Evolutionary conservation across 352 stramenopile genomes (phyloP).

Genomic region (Globisporangium iwayamae): DNA sequence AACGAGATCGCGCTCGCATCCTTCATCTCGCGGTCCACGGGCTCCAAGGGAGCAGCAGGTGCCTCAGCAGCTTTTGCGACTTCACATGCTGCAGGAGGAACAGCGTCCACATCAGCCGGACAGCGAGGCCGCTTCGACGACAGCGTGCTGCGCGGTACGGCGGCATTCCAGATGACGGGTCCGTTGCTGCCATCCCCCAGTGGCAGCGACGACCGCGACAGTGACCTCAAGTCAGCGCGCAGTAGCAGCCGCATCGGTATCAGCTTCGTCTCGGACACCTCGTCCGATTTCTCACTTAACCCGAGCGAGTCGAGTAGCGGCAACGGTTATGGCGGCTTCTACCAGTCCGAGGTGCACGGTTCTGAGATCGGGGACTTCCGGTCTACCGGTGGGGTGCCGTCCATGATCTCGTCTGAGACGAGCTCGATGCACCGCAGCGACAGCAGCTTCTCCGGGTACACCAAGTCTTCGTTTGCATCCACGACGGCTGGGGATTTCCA

Average conservation of each 20-base stretch:
- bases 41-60: not conserved
- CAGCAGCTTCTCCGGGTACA: constrained; percentile 36
- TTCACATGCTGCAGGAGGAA: too few relatives aligned
- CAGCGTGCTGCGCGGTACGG: constrained; percentile 13
- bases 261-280: constrained; percentile 14
- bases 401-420: constrained; percentile 6
- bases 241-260: constrained; percentile 7
- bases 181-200: constrained; percentile 11
- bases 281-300: constrained; percentile 5
- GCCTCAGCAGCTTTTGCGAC: not conserved
- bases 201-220: constrained; percentile 2
- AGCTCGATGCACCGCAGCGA: constrained; percentile 24
- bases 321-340: constrained; percentile 1
- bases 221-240: constrained; percentile 10
- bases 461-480: constrained; percentile 24
- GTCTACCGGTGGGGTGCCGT: constrained; percentile 17
- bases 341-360: not conserved
- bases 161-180: constrained; percentile 14
- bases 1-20: constrained; percentile 33
- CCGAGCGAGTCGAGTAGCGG: not conserved
- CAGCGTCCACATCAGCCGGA: constrained; percentile 7
- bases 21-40: constrained; percentile 7
- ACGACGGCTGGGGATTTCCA: not conserved
- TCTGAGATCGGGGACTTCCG: constrained; percentile 23
- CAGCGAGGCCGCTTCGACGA: constrained; percentile 17